phyloP scores from a whole-genome alignment of 192 early-diverging fungal genomes.

The Piromyces finnis region DNA sequence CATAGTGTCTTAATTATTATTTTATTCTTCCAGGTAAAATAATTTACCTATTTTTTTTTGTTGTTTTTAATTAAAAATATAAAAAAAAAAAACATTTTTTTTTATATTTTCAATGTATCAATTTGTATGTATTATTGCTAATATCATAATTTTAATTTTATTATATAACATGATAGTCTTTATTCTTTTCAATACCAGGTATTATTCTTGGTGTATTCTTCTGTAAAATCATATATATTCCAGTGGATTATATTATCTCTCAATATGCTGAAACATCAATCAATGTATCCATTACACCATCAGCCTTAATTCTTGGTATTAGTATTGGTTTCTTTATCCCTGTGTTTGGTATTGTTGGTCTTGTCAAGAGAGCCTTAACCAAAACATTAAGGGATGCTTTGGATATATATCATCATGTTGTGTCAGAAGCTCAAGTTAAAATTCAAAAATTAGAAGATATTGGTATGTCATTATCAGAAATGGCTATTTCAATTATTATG shows the following conservation, averaged over 20 bases:
- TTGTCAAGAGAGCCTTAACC: slow-evolving; percentile 6
- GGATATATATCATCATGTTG: slow-evolving; percentile 9
- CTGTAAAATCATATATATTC: slow-evolving; percentile 4
- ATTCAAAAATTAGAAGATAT: slow-evolving; percentile 6
- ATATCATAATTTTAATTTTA: too few species aligned
- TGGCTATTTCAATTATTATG: slow-evolving; percentile 5
- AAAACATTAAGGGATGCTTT: slow-evolving; percentile 11
- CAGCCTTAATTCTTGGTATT: slow-evolving; percentile 4
- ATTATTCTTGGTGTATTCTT: slow-evolving; percentile 8
- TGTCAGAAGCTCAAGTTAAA: slow-evolving; percentile 4
- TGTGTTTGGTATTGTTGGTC: slow-evolving; percentile 7
- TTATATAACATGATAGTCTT: too few species aligned
- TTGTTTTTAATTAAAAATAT: too few species aligned
- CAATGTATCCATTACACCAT: background rate
- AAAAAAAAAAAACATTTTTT: too few species aligned
- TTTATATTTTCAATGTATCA: too few species aligned
- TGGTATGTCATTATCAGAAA: slow-evolving; percentile 3
- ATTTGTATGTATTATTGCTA: too few species aligned
- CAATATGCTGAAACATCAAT: slow-evolving; percentile 4
- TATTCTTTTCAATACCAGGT: slow-evolving; percentile 8
- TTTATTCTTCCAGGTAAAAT: slow-evolving; percentile 6
- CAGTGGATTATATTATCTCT: slow-evolving; percentile 4
- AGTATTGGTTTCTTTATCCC: slow-evolving; percentile 6
- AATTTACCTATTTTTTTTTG: too few species aligned
- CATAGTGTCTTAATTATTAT: slow-evolving; percentile 6